phyloP scores from a whole-genome alignment of 768 basidiomycete species.

The Pleurotus cornucopiae region DNA sequence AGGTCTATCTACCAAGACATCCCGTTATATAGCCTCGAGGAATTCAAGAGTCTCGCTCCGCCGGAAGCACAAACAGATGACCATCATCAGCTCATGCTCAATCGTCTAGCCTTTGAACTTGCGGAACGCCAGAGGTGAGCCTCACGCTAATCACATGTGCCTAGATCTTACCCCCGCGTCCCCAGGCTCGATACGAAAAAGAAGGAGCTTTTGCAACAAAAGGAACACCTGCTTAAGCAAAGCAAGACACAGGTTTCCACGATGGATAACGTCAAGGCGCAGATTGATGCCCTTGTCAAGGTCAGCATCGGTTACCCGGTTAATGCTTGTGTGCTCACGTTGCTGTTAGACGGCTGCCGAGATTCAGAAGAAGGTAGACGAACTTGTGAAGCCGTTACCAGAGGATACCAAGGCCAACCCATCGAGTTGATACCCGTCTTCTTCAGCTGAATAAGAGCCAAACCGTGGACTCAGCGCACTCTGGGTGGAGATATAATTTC shows the following conservation, averaged over 20 bases:
- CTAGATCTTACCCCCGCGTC: background rate
- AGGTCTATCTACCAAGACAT: slow-evolving; percentile 91
- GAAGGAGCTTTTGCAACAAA: slow-evolving; percentile 64
- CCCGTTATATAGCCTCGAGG: slow-evolving; percentile 63
- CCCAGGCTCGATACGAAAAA: slow-evolving; percentile 65
- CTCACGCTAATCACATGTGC: slow-evolving; percentile 13
- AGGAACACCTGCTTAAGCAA: slow-evolving; percentile 78
- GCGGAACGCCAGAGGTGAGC: slow-evolving; percentile 81
- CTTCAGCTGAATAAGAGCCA: no score
- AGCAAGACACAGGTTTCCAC: slow-evolving; percentile 69
- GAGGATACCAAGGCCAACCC: slow-evolving; percentile 7
- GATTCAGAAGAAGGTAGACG: slow-evolving; percentile 72
- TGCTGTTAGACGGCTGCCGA: slow-evolving; percentile 58
- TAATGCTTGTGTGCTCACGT: background rate
- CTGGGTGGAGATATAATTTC: no score
- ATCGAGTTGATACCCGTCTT: background rate
- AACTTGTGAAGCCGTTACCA: slow-evolving; percentile 49
- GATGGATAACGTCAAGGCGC: slow-evolving; percentile 74
- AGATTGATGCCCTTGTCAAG: slow-evolving; percentile 77
- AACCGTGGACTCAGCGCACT: no score
- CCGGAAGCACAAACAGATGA: slow-evolving; percentile 58
- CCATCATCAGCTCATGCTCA: slow-evolving; percentile 84
- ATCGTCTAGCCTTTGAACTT: slow-evolving; percentile 82
- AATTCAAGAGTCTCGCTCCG: slow-evolving; percentile 69
- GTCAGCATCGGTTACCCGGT: slow-evolving; percentile 26